Base-by-base conservation (phyloP, 2,329 filamentous ascomycete genomes). In the Botrytis deweyae region DNA sequence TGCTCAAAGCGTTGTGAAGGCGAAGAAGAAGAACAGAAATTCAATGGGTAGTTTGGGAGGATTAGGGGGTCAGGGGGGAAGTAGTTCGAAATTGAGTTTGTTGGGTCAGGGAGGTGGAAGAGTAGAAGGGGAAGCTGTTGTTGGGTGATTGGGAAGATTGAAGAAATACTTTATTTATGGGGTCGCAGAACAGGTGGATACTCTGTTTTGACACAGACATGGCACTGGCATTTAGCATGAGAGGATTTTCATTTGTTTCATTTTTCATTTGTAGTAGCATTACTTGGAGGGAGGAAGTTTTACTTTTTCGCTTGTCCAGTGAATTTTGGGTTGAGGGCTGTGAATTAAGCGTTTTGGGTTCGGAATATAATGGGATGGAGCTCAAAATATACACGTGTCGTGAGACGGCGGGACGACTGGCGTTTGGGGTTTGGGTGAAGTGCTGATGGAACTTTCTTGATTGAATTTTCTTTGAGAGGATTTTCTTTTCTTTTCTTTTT, bases 1-100 rank as follows among this genome's bases (percentile, higher is more conserved):
- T 42, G 66, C 49, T n/a, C 70, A 74, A 38, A 61, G 65, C 14
- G 33, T n/a, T 8, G 65, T 67, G 29, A 75, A 75, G 63, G 76
- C 76, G 74, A 80, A 78, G 76, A 79, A 77, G 72, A 73, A 73
- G 62, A 75, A 74, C 73, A 66, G 78, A 40, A 59, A 69, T 18
- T 76, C 75, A 72, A 40, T 76, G 65, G 76, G 77, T 38, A 76
- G 74, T 64, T 58, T 59, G 33, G 46, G 20, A 7, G 65, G 46
- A 55, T 40, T 67, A 20, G 33, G 14, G 16, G 46, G 65, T 2
- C 65, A 67, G 9, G 65, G 65, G 14, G 65, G 65, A 36, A 67
- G 65, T 55, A 67, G 46, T 67, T 52, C 65, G 46, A 67, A 67
- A 9, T 67, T 67, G 25, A 52, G 2, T 22, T 33, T 52, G 46